phyloP scores from a whole-genome alignment of 164 flowering plant genomes.

The Buxus sempervirens region DNA sequence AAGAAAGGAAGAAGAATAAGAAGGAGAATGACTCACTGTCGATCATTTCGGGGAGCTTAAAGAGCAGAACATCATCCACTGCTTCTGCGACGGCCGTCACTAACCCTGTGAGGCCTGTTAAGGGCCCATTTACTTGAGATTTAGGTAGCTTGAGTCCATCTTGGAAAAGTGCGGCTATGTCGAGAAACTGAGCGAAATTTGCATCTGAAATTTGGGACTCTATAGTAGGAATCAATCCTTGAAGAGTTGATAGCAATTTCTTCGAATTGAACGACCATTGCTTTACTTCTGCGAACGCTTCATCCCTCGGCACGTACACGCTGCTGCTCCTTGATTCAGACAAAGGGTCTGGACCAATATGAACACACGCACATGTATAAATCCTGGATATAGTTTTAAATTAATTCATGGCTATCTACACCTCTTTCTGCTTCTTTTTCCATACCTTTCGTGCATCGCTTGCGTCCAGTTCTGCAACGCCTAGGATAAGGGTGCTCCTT shows the following conservation, averaged over 20 bases:
- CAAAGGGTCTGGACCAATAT: conserved; percentile 41
- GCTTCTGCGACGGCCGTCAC: conserved; percentile 23
- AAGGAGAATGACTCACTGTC: conserved; percentile 9
- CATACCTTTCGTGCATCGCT: conserved; percentile 8
- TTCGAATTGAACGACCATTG: conserved; percentile 38
- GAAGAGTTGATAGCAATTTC: conserved; percentile 40
- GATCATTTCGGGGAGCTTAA: conserved; percentile 29
- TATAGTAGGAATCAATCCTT: conserved; percentile 42
- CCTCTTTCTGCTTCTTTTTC: too few species aligned
- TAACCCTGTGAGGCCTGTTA: conserved; percentile 29
- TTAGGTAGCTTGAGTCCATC: conserved; percentile 39
- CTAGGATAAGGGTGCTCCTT: conserved; percentile 55
- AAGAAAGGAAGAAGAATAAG: conserved; percentile 5
- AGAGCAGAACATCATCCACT: conserved; percentile 19
- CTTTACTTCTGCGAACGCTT: conserved; percentile 60
- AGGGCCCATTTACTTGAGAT: conserved; percentile 2
- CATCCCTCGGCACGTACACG: conserved; percentile 75
- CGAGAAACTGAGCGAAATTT: conserved; percentile 41
- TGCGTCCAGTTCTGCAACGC: conserved; percentile 67
- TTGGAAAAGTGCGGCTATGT: conserved; percentile 39
- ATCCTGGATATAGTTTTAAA: background rate
- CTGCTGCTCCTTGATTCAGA: conserved; percentile 40
- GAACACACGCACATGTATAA: background rate
- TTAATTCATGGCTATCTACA: too few species aligned
- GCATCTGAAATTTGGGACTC: conserved; percentile 24